Base-by-base conservation (phyloP, 2,329 filamentous ascomycete genomes). In the Chaetomiaceae sp. region DNA sequence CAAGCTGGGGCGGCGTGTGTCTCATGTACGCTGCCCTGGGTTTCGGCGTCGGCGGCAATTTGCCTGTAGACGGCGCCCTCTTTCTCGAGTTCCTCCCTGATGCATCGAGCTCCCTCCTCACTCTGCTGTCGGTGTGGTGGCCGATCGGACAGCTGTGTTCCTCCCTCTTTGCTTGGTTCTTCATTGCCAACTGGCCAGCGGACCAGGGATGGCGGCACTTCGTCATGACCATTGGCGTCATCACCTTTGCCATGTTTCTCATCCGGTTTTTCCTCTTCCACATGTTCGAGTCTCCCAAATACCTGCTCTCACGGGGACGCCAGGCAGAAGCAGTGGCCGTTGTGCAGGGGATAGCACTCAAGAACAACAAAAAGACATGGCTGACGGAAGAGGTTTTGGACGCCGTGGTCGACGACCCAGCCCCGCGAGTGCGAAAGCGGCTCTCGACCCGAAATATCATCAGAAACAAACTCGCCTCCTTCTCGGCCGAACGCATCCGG, bases 91-190 rank as follows among this genome's bases (percentile, higher is more conserved):
- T 92, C 58, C 70, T 95, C 1, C 89, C 89, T 0, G 83, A 85
- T 51, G 79, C 83, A 0, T 85, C 82, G n/a, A 83, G 82, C 55
- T 81, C 82, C 27, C 76, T 93, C 13, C 72, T 93, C 25, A 93
- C 88, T 0, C 74, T 92, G 42, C 74, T 95, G n/a, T 89, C 86
- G 6, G 79, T 90, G 7, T 93, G 87, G 85, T 95, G 89, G 88
- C 87, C 89, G 0, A 70, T 95, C 16, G 89, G 89, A 5, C 87
- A 93, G 63, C 74, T 95, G 7, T 77, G 85, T 50, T 82, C 86
- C 2, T 85, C 83, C 3, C 68, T 87, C 5, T 73, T 88, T 42
- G 87, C 85, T 6, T 92, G 87, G 88, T 85, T 76, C 40, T 88
- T 85, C 58, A 84, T 93, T 50, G 81, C 84, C 23, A 79, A 80